These are phyloP conservation scores for Bauhinia variegata DNA, from an alignment of 306 rosid species.

Conservation along the genomic window DNA sequence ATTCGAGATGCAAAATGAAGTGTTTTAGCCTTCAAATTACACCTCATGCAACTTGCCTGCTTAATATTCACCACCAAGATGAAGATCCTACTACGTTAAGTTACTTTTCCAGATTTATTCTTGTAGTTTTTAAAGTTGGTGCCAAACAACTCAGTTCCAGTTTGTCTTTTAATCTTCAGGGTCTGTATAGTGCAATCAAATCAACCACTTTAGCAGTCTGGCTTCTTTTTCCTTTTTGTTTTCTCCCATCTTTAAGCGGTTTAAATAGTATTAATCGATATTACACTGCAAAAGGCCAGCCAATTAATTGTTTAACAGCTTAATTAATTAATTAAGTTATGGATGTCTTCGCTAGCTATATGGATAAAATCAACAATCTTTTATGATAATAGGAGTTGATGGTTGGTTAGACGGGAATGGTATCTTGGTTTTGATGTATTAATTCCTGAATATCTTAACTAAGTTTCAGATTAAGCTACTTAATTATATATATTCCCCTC, in stretches of 20 bases:
- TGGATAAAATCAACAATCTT: conserved; percentile 31
- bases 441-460: conserved; percentile 3
- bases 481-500: background rate
- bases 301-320: no score
- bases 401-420: conserved; percentile 55
- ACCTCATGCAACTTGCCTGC: conserved; percentile 46
- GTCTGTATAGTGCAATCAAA: conserved; percentile 32
- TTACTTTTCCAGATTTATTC: conserved; percentile 30
- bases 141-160: conserved; percentile 52
- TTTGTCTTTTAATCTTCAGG: no score
- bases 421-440: conserved; percentile 25
- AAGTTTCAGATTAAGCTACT: conserved; percentile 11
- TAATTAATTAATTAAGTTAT: conserved; percentile 38
- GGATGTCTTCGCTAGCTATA: conserved; percentile 21
- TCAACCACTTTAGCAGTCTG: conserved; percentile 16
- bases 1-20: conserved; percentile 61
- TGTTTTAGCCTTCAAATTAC: conserved; percentile 43
- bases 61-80: conserved; percentile 55
- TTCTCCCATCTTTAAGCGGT: no score
- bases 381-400: conserved; percentile 33
- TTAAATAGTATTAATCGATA: no score
- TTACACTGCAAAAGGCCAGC: no score
- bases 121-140: conserved; percentile 38
- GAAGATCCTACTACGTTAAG: conserved; percentile 10
- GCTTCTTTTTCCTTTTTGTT: no score